These are phyloP conservation scores for Fusarium algeriense DNA, from an alignment of 2,329 filamentous ascomycete genomes.

Conservation along the genomic window DNA sequence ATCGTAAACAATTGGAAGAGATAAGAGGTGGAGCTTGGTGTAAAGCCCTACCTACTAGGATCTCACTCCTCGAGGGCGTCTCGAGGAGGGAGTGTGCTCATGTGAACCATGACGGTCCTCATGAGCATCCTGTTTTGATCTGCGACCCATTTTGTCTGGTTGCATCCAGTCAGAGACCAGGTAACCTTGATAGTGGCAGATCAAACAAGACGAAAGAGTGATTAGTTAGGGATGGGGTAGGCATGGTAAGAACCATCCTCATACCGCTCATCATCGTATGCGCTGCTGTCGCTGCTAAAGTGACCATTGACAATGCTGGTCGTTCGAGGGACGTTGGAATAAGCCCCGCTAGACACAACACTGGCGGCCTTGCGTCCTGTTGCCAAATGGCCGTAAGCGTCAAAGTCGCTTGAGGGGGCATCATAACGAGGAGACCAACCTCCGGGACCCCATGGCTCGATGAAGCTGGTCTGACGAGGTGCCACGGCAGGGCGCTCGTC, in stretches of 20 bases:
- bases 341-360: conserved; percentile 43
- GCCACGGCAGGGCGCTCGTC: conserved; percentile 49
- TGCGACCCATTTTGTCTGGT: conserved; percentile 6
- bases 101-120: conserved; percentile 13
- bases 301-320: conserved; percentile 44
- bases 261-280: conserved; percentile 49
- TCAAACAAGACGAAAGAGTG: conserved; percentile 25
- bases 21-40: conserved; percentile 34
- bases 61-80: conserved; percentile 18
- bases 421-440: conserved; percentile 48
- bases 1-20: conserved; percentile 34
- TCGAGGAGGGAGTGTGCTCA: conserved; percentile 17
- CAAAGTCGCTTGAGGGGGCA: conserved; percentile 42
- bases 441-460: conserved; percentile 52
- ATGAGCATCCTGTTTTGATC: conserved; percentile 23
- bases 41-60: conserved; percentile 36
- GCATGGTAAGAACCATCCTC: conserved; percentile 54
- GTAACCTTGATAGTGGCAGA: conserved; percentile 4
- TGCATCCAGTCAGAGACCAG: background rate
- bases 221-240: conserved; percentile 51
- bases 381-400: conserved; percentile 47
- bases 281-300: conserved; percentile 49
- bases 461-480: conserved; percentile 51
- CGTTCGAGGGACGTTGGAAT: conserved; percentile 50
- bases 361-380: conserved; percentile 46